Base-by-base conservation (phyloP, 2,329 filamentous ascomycete species). In the Curvularia sp. region DNA sequence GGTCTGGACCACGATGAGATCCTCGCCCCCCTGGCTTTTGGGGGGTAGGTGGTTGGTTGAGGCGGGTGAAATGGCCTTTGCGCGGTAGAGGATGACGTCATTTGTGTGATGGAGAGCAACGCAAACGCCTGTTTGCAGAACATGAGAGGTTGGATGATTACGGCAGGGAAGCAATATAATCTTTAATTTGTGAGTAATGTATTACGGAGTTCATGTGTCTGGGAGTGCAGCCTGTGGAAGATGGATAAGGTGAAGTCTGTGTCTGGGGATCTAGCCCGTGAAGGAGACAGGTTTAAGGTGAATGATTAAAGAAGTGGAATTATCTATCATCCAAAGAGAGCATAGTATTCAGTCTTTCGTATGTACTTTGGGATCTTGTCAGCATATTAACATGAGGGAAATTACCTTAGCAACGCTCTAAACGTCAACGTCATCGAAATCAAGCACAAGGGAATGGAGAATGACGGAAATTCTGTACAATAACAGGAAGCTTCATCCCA, bases 21-120 rank as follows among this genome's bases (percentile, higher is more conserved):
- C 28, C 28, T 26, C 24, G 24, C 24, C 24, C 38, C 33, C 35
- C 15, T n/a, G 13, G 15, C 33, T 13, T 41, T 31, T 10, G 26
- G 13, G 13, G 41, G 54, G 42, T 52, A 47, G 43, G 31, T 58
- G 59, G 62, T 61, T 67, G 62, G 64, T 62, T 68, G 65, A 54
- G 55, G 54, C 44, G 49, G 60, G 49, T 57, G 55, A n/a, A 63
- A 59, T 57, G 61, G 54, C 41, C 49, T 13, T 58, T 58, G 47
- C 52, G 43, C 55, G 44, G 57, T 59, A 55, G 51, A 26, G 20
- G 44, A 57, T 70, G 67, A 70, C 67, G 67, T 70, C 63, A 65
- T 22, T 43, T 31, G 52, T 60, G 60, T 50, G 47, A 58, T 53
- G 5, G 51, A 38, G 7, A 18, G 39, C 53, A 55, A 60, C 48